phyloP scores from a whole-genome alignment of 2,329 filamentous ascomycete genomes.

The Monosporascus ibericus region DNA sequence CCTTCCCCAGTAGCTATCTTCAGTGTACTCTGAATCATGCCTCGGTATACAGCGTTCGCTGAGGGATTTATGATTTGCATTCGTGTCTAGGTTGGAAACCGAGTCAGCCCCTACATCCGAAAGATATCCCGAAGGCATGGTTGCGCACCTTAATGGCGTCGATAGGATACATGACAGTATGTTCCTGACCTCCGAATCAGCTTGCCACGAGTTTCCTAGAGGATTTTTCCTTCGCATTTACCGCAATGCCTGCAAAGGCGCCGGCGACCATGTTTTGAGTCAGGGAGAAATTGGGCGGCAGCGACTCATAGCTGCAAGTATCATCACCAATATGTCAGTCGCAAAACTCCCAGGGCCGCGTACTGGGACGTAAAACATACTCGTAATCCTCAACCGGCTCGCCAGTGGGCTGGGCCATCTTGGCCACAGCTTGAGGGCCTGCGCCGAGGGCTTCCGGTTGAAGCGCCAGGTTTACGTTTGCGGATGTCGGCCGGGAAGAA shows the following conservation, averaged over 20 bases:
- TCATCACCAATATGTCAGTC: too few species aligned
- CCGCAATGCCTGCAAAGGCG: conserved; percentile 93
- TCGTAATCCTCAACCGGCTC: conserved; percentile 61
- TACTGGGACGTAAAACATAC: conserved; percentile 36
- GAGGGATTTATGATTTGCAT: conserved; percentile 94
- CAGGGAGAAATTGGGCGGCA: conserved; percentile 91
- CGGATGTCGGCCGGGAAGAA: conserved; percentile 3
- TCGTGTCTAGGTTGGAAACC: conserved; percentile 61
- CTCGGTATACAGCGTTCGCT: conserved; percentile 74
- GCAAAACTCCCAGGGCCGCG: conserved; percentile 10
- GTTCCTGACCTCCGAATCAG: conserved; percentile 57
- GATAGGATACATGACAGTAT: conserved; percentile 98
- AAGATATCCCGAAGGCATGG: conserved; percentile 7
- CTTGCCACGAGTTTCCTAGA: conserved; percentile 1
- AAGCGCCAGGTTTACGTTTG: conserved; percentile 56
- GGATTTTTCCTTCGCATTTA: conserved; percentile 38
- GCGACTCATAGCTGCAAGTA: conserved; percentile 68
- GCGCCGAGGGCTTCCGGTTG: conserved; percentile 55
- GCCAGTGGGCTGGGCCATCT: conserved; percentile 63
- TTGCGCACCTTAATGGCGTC: conserved; percentile 84
- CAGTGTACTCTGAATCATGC: conserved; percentile 85
- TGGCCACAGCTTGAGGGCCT: conserved; percentile 61
- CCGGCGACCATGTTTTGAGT: conserved; percentile 92
- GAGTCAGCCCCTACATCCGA: conserved; percentile 12
- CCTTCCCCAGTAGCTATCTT: conserved; percentile 90